phyloP scores from a whole-genome alignment of 441 rosid species.

The Eutrema salsugineum region DNA sequence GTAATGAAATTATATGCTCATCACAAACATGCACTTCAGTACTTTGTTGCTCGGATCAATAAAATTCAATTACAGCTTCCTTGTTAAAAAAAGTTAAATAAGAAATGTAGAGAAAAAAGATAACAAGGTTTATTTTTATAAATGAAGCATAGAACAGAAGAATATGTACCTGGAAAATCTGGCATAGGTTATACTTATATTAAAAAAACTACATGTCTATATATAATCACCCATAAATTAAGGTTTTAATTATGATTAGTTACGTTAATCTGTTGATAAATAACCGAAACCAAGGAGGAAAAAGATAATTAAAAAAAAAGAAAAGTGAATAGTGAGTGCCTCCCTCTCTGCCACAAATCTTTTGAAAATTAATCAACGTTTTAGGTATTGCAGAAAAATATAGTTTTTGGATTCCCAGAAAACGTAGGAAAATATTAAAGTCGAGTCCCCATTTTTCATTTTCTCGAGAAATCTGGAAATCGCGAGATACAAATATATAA shows the following conservation, averaged over 20 bases:
- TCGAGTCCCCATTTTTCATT: neutral
- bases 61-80: neutral
- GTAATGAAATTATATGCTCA: neutral
- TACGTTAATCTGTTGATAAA: slow-evolving; percentile 12
- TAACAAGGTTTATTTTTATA: neutral
- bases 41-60: neutral
- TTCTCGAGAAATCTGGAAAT: neutral
- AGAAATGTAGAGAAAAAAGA: neutral
- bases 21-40: neutral
- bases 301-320: neutral
- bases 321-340: slow-evolving; percentile 10
- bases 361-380: neutral
- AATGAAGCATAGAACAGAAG: neutral
- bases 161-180: neutral
- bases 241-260: neutral
- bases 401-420: slow-evolving; percentile 5
- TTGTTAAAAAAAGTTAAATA: neutral
- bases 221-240: slow-evolving; percentile 13
- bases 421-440: neutral
- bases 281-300: slow-evolving; percentile 4
- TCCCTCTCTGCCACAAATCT: slow-evolving; percentile 9
- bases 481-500: neutral
- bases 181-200: neutral
- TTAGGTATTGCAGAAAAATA: neutral
- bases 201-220: neutral